Percentiles rank a stretch among this genome's conserved stretches.
Evolutionary conservation across 768 basidiomycete species (phyloP).

Genomic region (Cytidiella melzeri): DNA sequence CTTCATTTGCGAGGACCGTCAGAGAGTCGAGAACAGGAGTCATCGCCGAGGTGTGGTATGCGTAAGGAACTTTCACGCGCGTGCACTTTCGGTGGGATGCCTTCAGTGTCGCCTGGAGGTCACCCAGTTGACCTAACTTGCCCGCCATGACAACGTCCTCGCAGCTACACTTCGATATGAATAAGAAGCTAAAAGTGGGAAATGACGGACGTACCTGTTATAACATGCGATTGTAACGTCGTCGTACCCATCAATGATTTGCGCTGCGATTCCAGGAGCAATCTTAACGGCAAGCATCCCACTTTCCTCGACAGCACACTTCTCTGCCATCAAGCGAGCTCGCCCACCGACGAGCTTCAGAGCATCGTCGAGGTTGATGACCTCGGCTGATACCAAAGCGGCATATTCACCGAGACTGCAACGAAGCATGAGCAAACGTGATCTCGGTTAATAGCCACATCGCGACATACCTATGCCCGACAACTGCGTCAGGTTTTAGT

Average conservation of each 20-base stretch:
- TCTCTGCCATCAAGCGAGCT: conserved; percentile 47
- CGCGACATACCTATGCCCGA: conserved; percentile 61
- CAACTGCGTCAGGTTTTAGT: conserved; percentile 48
- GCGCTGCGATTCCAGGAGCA: conserved; percentile 15
- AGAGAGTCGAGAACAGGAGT: conserved; percentile 47
- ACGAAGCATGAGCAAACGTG: not conserved
- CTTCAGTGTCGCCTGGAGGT: conserved; percentile 38
- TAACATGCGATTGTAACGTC: conserved; percentile 46
- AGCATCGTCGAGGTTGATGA: conserved; percentile 51
- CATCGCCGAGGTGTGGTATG: conserved; percentile 67
- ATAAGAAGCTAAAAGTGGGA: not conserved
- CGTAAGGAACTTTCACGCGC: conserved; percentile 50
- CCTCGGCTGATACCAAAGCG: conserved; percentile 57
- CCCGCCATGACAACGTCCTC: conserved; percentile 58
- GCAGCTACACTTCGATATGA: conserved; percentile 22
- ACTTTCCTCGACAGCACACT: conserved; percentile 38
- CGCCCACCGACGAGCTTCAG: conserved; percentile 52
- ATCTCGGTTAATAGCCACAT: not conserved
- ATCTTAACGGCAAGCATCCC: conserved; percentile 60
- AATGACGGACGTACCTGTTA: conserved; percentile 33
- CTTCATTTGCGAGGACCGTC: conserved; percentile 28
- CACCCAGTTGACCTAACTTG: conserved; percentile 34
- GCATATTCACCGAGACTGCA: conserved; percentile 73
- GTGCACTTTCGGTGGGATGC: conserved; percentile 30
- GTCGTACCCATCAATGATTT: conserved; percentile 21